Evolutionary conservation across 257 asterid species (phyloP).

Genomic region (Solanum pennellii): DNA sequence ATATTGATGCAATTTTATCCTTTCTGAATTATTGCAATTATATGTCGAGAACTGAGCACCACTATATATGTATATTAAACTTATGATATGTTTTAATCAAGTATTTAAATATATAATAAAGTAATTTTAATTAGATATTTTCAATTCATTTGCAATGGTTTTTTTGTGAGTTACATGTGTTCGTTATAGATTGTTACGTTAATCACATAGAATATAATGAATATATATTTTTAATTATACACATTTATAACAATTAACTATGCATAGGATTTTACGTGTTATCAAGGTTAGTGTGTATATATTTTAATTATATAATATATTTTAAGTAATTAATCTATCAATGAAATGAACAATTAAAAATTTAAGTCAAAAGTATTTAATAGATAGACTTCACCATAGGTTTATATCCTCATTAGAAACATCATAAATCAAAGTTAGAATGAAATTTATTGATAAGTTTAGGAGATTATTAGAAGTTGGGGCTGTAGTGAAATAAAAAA

Average conservation of each 20-base stretch:
- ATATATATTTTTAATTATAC: not conserved
- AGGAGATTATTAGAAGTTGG: not conserved
- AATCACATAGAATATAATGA: not conserved
- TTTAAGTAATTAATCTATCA: not conserved
- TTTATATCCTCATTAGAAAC: not conserved
- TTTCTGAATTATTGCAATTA: not conserved
- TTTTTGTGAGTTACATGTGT: not conserved
- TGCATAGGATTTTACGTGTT: not conserved
- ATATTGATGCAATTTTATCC: not conserved
- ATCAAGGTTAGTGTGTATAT: not conserved
- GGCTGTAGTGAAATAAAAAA: not conserved
- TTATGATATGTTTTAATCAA: not conserved
- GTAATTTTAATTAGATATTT: no score
- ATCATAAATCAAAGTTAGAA: not conserved
- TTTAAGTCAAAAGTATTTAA: fast-evolving
- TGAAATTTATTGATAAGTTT: not conserved
- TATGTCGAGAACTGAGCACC: not conserved
- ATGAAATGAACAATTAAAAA: not conserved
- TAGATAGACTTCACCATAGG: not conserved
- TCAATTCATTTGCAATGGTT: fast-evolving
- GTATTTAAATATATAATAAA: no score
- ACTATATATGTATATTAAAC: no score
- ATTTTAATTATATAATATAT: not conserved
- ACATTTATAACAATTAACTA: no score
- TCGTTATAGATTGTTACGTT: fast-evolving